phyloP scores from a whole-genome alignment of 306 rosid genomes.

The Neltuma alba region DNA sequence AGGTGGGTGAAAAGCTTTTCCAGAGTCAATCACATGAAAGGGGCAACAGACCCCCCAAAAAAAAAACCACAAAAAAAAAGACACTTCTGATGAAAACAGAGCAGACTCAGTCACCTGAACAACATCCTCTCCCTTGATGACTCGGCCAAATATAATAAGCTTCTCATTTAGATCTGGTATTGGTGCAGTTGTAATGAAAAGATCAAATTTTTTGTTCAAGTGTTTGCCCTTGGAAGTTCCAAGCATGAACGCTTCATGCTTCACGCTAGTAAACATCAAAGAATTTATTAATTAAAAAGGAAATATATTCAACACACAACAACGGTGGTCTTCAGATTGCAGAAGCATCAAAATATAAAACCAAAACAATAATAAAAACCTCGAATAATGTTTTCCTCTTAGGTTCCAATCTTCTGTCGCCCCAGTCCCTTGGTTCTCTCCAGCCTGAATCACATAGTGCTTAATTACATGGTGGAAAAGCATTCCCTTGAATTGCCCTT shows the following conservation, averaged over 20 bases:
- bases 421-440: conserved; percentile 62
- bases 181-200: conserved; percentile 95
- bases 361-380: conserved; percentile 39
- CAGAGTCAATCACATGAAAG: not conserved
- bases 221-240: conserved; percentile 88
- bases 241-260: conserved; percentile 92
- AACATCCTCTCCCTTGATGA: conserved; percentile 92
- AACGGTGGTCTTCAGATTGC: not conserved
- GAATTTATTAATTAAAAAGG: conserved; percentile 25
- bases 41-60: not conserved
- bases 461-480: conserved; percentile 80
- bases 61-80: not conserved
- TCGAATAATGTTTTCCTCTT: conserved; percentile 71
- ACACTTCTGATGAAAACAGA: conserved; percentile 1
- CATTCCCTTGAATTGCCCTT: conserved; percentile 87
- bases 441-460: conserved; percentile 84
- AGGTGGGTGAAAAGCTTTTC: conserved; percentile 3
- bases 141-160: conserved; percentile 84
- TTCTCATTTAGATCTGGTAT: conserved; percentile 90
- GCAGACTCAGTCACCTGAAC: conserved; percentile 73
- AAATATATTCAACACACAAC: conserved; percentile 8
- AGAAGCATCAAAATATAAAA: conserved; percentile 15
- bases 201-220: conserved; percentile 72
- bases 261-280: conserved; percentile 58
- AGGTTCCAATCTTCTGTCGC: conserved; percentile 83